These are phyloP conservation scores for Voacanga thouarsii DNA, from an alignment of 257 asterid genomes.

Conservation along the genomic window DNA sequence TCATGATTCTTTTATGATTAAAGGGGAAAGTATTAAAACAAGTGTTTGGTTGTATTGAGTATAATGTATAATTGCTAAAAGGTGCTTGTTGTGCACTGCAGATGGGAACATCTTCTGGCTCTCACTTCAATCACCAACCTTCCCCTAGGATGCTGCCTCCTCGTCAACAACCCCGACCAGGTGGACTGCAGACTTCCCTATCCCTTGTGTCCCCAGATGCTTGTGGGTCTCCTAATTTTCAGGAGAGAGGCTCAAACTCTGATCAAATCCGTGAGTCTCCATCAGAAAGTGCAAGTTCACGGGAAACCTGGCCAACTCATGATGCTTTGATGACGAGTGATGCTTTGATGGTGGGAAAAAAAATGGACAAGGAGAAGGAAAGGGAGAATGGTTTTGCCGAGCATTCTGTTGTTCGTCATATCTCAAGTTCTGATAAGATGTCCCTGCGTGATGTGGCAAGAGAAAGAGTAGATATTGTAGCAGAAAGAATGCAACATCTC, in stretches of 20 bases:
- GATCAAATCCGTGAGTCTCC: constrained; percentile 84
- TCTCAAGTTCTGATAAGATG: constrained; percentile 64
- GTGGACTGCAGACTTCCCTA: constrained; percentile 74
- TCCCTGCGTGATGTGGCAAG: constrained; percentile 74
- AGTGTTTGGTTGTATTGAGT: not conserved
- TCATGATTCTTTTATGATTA: not conserved
- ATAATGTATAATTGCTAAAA: not conserved
- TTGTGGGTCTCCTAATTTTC: constrained; percentile 75
- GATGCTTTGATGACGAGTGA: constrained; percentile 42
- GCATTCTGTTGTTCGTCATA: constrained; percentile 65
- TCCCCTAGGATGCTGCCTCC: constrained; percentile 81
- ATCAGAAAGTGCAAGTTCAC: constrained; percentile 92
- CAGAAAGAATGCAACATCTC: constrained; percentile 83
- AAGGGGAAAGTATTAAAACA: not conserved
- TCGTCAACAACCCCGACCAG: constrained; percentile 79
- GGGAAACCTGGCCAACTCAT: constrained; percentile 90
- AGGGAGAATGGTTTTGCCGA: constrained; percentile 68
- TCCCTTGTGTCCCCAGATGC: constrained; percentile 77
- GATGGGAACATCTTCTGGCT: constrained; percentile 72
- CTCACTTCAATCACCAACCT: constrained; percentile 64
- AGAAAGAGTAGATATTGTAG: constrained; percentile 67
- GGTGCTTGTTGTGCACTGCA: constrained; percentile 15
- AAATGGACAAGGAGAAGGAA: constrained; percentile 62
- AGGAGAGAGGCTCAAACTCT: constrained; percentile 75
- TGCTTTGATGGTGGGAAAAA: constrained; percentile 28